Base-by-base conservation (phyloP, 805 yeast species). In the Wickerhamia fluorescens region DNA sequence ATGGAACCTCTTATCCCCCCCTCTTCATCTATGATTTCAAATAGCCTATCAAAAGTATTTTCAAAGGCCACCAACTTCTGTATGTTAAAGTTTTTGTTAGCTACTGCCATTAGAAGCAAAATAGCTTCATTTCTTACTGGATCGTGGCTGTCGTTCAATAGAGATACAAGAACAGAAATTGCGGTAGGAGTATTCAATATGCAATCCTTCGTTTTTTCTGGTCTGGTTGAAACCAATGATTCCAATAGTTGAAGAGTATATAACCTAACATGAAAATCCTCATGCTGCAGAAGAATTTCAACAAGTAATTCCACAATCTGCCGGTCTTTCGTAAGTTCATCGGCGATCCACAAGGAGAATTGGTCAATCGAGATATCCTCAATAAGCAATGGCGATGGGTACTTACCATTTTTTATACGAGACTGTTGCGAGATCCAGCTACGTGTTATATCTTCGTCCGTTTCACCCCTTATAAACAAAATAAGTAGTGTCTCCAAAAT, bases 1-100 rank as follows among this genome's bases (percentile, higher is more conserved):
- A 86, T 68, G 12, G 92, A 85, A 7, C 95, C 96, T 30, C 87
- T 69, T 10, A 86, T 68, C 3, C 95, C 95, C 18, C 95, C 96
- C 53, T 88, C 96, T 38, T 76, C 82, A 10, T 74, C 77, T 14
- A 89, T 76, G 9, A 92, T 80, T n/a, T 62, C 66, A 45, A 89
- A 88, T 8, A 87, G 56, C 36, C 68, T 74, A 37, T 86, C 96
- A 47, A 92, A 88, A 0, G 94, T 80, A 41, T 85, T 88, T 50
- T 92, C 96, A 49, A 92, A 92, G 0, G 95, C 98, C 7, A 94
- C 94, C 12, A 92, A 60, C 46, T 87, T 88, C 51, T 92, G 98
- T 18, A 89, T 77, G 51, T 85, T 89, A 35, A 78, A 74, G 44
- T 86, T 84, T 35, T 83, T 80, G 42, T 78, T 78, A 8, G 78